These are phyloP conservation scores for Rubroboletus pulcherrimus DNA, from an alignment of 768 basidiomycete genomes.

Conservation along the genomic window DNA sequence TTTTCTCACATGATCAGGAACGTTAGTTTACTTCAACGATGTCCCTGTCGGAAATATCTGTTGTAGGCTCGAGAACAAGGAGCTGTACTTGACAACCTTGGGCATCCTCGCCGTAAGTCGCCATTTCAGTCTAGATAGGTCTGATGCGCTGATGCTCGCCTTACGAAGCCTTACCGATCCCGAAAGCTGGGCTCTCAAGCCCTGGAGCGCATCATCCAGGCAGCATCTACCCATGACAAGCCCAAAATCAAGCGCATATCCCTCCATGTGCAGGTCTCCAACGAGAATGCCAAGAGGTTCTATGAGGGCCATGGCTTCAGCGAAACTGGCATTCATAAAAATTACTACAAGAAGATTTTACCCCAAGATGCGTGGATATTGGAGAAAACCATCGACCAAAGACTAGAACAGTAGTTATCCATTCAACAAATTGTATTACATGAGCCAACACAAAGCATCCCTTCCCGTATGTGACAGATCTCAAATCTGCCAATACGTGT, in stretches of 20 bases:
- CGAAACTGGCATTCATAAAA: conserved; percentile 58
- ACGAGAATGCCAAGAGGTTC: conserved; percentile 70
- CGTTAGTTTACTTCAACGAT: conserved; percentile 87
- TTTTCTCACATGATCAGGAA: conserved; percentile 26
- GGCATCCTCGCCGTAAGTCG: conserved; percentile 77
- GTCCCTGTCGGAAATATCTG: conserved; percentile 87
- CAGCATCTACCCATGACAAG: conserved; percentile 56
- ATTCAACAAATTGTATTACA: conserved; percentile 25
- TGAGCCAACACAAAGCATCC: conserved; percentile 8
- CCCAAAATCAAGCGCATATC: conserved; percentile 68
- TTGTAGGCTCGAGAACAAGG: conserved; percentile 72
- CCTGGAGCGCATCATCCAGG: conserved; percentile 61
- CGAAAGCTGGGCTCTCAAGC: conserved; percentile 70
- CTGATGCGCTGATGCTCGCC: conserved; percentile 12
- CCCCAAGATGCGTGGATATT: conserved; percentile 88
- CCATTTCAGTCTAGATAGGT: conserved; percentile 8
- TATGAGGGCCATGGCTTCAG: conserved; percentile 82
- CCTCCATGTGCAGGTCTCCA: conserved; percentile 86
- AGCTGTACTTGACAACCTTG: conserved; percentile 84
- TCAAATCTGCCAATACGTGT: conserved; percentile 15
- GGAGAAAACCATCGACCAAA: conserved; percentile 50
- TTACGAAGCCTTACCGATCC: conserved; percentile 75
- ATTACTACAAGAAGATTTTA: conserved; percentile 87
- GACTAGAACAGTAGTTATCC: conserved; percentile 23
- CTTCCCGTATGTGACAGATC: conserved; percentile 11